phyloP scores from a whole-genome alignment of 345 rosid genomes.

The Eucalyptus brandiana region DNA sequence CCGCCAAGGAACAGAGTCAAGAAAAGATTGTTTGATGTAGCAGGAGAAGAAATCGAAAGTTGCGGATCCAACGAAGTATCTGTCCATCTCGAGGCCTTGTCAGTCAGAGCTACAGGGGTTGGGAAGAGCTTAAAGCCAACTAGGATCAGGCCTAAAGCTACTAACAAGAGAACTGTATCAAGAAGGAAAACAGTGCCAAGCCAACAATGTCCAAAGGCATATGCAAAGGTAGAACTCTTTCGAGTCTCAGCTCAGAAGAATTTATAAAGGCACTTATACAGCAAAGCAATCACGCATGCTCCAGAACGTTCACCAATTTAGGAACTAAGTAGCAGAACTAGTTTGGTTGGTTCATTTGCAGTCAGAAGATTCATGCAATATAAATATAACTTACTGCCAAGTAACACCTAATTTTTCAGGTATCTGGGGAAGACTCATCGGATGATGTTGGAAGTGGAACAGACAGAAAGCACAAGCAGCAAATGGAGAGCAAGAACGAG shows the following conservation, averaged over 20 bases:
- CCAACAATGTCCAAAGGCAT: slow-evolving; percentile 24
- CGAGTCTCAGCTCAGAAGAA: background rate
- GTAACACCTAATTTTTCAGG: slow-evolving; percentile 6
- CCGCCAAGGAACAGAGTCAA: background rate
- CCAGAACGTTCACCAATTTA: background rate
- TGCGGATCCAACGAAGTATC: slow-evolving; percentile 80
- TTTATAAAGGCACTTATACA: background rate
- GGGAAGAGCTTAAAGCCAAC: slow-evolving; percentile 3
- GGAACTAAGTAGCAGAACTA: background rate
- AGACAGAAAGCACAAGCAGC: slow-evolving; percentile 14
- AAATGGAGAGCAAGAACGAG: slow-evolving; percentile 10
- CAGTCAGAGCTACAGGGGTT: slow-evolving; percentile 5
- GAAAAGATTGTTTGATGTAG: slow-evolving; percentile 18
- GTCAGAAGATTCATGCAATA: background rate
- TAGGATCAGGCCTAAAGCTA: slow-evolving; percentile 11
- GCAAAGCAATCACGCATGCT: background rate
- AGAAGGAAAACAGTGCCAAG: slow-evolving; percentile 45
- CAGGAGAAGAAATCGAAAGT: slow-evolving; percentile 69
- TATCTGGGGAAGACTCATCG: slow-evolving; percentile 13
- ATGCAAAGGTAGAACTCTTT: slow-evolving; percentile 20
- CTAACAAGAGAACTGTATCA: slow-evolving; percentile 13
- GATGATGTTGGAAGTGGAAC: background rate
- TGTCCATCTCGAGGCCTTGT: slow-evolving; percentile 27
- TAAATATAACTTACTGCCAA: background rate
- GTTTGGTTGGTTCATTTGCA: background rate